Evolutionary conservation across 108 stramenopile species (phyloP).

Genomic region (Skeletonema costatum): DNA sequence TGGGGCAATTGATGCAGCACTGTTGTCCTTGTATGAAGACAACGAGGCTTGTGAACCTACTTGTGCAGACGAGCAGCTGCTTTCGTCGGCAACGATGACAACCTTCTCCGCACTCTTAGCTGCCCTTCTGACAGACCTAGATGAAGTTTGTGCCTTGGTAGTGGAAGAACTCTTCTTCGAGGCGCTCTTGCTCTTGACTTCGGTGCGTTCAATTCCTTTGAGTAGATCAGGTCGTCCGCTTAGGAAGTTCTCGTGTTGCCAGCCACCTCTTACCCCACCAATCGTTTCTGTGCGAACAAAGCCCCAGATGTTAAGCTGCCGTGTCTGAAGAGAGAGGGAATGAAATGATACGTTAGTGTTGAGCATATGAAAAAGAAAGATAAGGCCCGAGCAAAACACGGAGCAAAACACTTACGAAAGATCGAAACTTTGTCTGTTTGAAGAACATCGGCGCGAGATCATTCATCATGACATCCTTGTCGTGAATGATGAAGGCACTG

Average conservation of each 20-base stretch:
- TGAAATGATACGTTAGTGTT: background rate
- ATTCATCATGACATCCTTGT: slow-evolving; percentile 4
- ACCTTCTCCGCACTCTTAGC: background rate
- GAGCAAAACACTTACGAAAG: slow-evolving; percentile 1
- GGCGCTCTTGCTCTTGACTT: slow-evolving; percentile 11
- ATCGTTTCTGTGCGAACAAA: background rate
- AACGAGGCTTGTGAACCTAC: background rate
- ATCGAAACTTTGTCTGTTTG: slow-evolving; percentile 12
- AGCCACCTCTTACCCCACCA: background rate
- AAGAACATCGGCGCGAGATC: slow-evolving; percentile 8
- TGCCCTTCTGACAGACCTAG: background rate
- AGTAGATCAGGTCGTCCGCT: slow-evolving; percentile 22
- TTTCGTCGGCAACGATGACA: background rate
- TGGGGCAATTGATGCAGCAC: background rate
- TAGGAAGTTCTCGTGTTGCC: slow-evolving; percentile 22
- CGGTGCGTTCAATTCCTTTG: slow-evolving; percentile 12
- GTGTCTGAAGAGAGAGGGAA: background rate
- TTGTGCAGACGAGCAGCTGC: background rate
- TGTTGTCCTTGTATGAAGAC: background rate
- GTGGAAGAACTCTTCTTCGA: background rate
- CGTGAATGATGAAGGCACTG: slow-evolving; percentile 1
- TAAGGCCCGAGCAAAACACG: background rate
- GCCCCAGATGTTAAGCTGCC: slow-evolving; percentile 6
- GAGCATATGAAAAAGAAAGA: background rate
- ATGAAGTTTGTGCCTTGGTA: background rate